Conservation (phyloP, 2,329 filamentous ascomycete genomes). For the Sporothrix protearum region DNA sequence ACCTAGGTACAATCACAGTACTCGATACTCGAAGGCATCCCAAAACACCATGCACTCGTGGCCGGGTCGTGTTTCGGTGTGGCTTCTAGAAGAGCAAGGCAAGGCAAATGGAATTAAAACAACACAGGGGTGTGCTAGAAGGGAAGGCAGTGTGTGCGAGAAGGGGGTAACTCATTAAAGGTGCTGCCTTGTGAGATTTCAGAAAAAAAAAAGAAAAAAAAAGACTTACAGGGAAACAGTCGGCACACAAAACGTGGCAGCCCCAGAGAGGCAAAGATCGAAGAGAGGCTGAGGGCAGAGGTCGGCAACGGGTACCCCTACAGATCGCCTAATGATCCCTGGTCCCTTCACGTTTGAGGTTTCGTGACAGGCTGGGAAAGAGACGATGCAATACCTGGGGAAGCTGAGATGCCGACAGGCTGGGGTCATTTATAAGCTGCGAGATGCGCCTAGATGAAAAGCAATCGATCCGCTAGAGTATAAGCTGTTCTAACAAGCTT, state of each 20-base stretch:
- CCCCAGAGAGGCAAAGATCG: background rate
- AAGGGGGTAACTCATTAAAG: too few species aligned
- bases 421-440: background rate
- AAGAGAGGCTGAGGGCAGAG: background rate
- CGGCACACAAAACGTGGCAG: constrained; percentile 1
- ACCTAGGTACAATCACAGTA: background rate
- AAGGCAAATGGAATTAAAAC: background rate
- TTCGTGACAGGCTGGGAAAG: constrained; percentile 26
- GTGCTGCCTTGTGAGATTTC: too few species aligned
- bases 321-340: constrained; percentile 26
- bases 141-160: background rate
- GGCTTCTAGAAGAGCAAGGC: constrained; percentile 12
- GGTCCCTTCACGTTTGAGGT: constrained; percentile 28
- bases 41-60: background rate
- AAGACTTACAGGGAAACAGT: constrained; percentile 4
- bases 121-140: background rate
- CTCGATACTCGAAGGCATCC: background rate
- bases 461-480: background rate
- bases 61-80: background rate
- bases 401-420: background rate
- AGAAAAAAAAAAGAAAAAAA: background rate
- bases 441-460: background rate
- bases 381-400: background rate
- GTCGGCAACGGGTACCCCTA: background rate
- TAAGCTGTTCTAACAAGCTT: background rate